Conservation (phyloP, 108 stramenopile species). For the Skeletonema costatum region DNA sequence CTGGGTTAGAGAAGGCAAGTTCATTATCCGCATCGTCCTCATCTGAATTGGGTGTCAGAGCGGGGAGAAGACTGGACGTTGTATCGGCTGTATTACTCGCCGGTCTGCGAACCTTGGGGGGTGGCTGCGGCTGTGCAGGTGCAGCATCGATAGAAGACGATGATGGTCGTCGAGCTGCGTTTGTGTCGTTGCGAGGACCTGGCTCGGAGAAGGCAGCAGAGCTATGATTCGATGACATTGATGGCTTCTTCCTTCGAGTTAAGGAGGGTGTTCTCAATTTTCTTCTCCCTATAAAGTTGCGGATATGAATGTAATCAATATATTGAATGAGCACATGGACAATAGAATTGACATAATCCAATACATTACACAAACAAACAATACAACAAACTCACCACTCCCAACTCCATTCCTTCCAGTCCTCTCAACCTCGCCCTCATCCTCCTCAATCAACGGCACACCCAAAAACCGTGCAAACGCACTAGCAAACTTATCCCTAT, state of each 20-base stretch:
- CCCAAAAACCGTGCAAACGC: constrained; percentile 82
- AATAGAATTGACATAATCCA: neutral
- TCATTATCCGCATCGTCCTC: constrained; percentile 33
- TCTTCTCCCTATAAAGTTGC: constrained; percentile 13
- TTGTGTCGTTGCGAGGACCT: neutral
- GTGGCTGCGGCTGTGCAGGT: constrained; percentile 5
- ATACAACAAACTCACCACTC: neutral
- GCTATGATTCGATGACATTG: constrained; percentile 1
- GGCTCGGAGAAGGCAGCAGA: constrained; percentile 43
- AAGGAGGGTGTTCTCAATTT: constrained; percentile 42
- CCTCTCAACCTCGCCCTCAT: constrained; percentile 2
- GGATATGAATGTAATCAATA: neutral
- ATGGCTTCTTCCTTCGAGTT: constrained; percentile 22
- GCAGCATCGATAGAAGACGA: constrained; percentile 13
- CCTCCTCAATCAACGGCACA: constrained; percentile 62
- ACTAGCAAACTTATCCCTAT: constrained; percentile 87
- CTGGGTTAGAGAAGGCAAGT: constrained; percentile 28
- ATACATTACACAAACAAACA: neutral
- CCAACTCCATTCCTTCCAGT: constrained; percentile 3
- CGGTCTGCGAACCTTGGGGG: neutral
- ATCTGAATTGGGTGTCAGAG: constrained; percentile 41
- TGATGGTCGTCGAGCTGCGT: constrained; percentile 12
- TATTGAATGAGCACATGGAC: neutral
- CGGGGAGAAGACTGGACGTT: constrained; percentile 23
- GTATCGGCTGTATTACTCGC: neutral